phyloP scores from a whole-genome alignment of 2,329 filamentous ascomycete genomes.

The Akanthomyces muscarius region DNA sequence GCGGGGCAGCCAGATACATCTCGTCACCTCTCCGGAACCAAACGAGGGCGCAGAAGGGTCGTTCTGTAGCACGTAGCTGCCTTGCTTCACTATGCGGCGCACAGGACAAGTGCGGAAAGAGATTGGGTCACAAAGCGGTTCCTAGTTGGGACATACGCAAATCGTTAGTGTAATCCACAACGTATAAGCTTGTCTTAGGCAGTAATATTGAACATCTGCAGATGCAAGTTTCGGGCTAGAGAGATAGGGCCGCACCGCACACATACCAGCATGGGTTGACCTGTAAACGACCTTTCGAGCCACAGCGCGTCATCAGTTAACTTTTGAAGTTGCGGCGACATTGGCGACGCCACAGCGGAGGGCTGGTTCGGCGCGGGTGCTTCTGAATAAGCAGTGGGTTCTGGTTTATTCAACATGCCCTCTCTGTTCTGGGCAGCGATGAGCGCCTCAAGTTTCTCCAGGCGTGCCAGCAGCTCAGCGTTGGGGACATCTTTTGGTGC shows the following conservation, averaged over 20 bases:
- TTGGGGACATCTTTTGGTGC: conserved; percentile 21
- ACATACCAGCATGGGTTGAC: conserved; percentile 30
- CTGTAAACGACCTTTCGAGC: conserved; percentile 30
- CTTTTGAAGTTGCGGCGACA: conserved; percentile 31
- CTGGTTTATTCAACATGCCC: conserved; percentile 3
- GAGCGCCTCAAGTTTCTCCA: conserved; percentile 28
- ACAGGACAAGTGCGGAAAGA: conserved; percentile 33
- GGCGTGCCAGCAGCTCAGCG: conserved; percentile 23
- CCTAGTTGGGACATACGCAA: conserved; percentile 20
- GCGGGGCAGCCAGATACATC: conserved; percentile 33
- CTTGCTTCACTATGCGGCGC: conserved; percentile 29
- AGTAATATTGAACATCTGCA: not conserved
- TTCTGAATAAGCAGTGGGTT: conserved; percentile 11
- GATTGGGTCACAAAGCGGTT: conserved; percentile 30
- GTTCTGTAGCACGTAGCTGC: conserved; percentile 31
- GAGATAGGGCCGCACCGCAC: not conserved
- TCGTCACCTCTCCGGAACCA: conserved; percentile 27
- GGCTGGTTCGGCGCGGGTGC: conserved; percentile 13
- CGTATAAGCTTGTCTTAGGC: not conserved
- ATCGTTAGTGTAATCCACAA: not conserved
- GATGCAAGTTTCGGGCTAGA: not conserved
- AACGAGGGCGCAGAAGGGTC: conserved; percentile 22
- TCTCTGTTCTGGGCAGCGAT: conserved; percentile 22
- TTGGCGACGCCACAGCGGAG: conserved; percentile 15
- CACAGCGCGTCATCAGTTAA: conserved; percentile 33